A percentile compares a stretch with the other conserved stretches of the same genome.
Conservation (phyloP, 345 rosid genomes). For the Ceriops zippeliana region DNA sequence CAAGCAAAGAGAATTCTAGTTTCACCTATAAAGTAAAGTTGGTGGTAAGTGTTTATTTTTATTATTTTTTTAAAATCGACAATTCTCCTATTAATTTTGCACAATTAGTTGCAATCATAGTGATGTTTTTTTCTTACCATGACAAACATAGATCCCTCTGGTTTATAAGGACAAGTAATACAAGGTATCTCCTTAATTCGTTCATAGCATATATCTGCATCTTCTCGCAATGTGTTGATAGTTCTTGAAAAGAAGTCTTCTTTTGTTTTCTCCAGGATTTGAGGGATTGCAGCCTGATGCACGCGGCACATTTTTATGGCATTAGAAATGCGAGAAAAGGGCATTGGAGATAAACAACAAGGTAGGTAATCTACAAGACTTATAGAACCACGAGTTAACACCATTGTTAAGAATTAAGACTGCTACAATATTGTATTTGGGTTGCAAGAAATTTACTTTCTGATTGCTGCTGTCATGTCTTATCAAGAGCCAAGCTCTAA, state of each 20-base stretch:
- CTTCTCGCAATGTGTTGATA: constrained; percentile 26
- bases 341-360: too few relatives aligned
- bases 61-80: neutral
- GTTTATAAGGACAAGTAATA: constrained; percentile 40
- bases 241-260: constrained; percentile 38
- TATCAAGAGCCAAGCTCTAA: too few relatives aligned
- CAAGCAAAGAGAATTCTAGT: constrained; percentile 34
- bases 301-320: neutral
- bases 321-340: too few relatives aligned
- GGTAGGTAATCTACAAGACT: too few relatives aligned
- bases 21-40: constrained; percentile 30
- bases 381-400: too few relatives aligned
- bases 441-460: too few relatives aligned
- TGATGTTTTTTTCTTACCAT: constrained; percentile 30
- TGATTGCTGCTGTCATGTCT: too few relatives aligned
- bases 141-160: constrained; percentile 44
- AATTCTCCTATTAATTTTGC: neutral
- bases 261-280: constrained; percentile 38
- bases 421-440: too few relatives aligned
- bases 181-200: constrained; percentile 46
- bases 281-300: constrained; percentile 41
- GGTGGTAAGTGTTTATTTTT: neutral
- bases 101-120: too few relatives aligned
- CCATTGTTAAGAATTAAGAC: too few relatives aligned
- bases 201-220: constrained; percentile 34